Base-by-base conservation (phyloP, 108 stramenopile species). In the Nannochloropsis salina region DNA sequence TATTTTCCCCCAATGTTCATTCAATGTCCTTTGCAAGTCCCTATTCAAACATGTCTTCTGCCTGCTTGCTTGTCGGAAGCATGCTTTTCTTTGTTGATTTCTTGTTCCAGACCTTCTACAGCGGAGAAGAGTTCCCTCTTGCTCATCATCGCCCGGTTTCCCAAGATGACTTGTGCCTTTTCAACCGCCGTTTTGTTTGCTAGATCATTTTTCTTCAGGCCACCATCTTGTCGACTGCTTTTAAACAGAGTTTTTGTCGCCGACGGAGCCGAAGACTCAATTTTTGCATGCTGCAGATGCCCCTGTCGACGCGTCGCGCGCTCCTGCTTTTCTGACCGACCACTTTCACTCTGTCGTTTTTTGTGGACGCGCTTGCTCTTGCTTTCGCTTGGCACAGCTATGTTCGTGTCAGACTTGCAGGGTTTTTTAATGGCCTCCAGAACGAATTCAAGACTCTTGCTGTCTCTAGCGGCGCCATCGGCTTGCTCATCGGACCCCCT, bases 131-230 rank as follows among this genome's bases (percentile, higher is more conserved):
- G 61, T 8, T 74, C 61, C 20, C 61, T 74, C 61, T 74, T 74
- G 61, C 61, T 74, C 61, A 74, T 74, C 61, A 74, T 74, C 61
- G 61, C 8, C 61, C 61, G 61, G 20, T 15, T 74, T n/a, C 61
- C 61, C 61, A 74, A 74, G 15, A 74, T 15, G 61, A 15, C 20
- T n/a, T 74, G 61, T n/a, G 61, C 61, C 6, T 74, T 74, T 74
- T 74, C 61, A 15, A 74, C 61, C 6, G 61, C 61, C 61, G 61
- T 74, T n/a, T n/a, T n/a, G 20, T n/a, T 15, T 74, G 61, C 61
- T 31, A 31, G 31, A 31, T 31, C 0, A 31, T 31, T 31, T n/a
- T 74, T 15, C 61, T 74, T 74, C n/a, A n/a, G 2, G 61, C n/a
- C 61, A 8, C 8, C n/a, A n/a, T 74, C 61, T 15, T 74, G 61